These are phyloP conservation scores for Hyaloraphidium curvatum DNA, from an alignment of 192 early-diverging fungal species.

Conservation along the genomic window DNA sequence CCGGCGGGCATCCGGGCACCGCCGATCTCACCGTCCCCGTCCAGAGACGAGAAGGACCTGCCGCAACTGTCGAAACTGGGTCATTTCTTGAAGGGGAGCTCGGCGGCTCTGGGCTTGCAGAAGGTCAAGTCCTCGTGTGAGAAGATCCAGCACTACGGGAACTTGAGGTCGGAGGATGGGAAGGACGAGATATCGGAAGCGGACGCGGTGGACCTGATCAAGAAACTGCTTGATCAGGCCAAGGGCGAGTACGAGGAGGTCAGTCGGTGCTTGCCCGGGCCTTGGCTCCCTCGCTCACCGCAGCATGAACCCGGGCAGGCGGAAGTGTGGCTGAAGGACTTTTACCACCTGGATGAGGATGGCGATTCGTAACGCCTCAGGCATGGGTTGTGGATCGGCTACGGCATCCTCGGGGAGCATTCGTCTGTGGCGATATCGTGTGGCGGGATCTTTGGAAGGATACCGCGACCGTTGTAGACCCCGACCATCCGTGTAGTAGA, in stretches of 20 bases:
- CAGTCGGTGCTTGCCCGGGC: too few species aligned
- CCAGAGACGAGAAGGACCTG: constrained; percentile 36
- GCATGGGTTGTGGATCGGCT: too few species aligned
- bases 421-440: too few species aligned
- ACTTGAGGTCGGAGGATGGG: constrained; percentile 31
- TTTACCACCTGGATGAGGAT: too few species aligned
- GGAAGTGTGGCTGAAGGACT: too few species aligned
- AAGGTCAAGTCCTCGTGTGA: constrained; percentile 68
- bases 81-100: constrained; percentile 84
- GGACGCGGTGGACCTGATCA: constrained; percentile 35
- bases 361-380: too few species aligned
- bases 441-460: too few species aligned
- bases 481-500: too few species aligned
- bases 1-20: neutral
- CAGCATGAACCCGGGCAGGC: too few species aligned
- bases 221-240: constrained; percentile 29
- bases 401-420: too few species aligned
- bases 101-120: constrained; percentile 61
- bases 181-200: constrained; percentile 23
- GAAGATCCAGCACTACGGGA: constrained; percentile 70
- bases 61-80: constrained; percentile 53
- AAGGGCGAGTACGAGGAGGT: constrained; percentile 51
- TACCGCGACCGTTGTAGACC: too few species aligned
- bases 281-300: too few species aligned
- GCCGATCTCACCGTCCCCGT: neutral